Conservation (phyloP, 192 early-diverging fungal species). For the Coemansia sp. region DNA sequence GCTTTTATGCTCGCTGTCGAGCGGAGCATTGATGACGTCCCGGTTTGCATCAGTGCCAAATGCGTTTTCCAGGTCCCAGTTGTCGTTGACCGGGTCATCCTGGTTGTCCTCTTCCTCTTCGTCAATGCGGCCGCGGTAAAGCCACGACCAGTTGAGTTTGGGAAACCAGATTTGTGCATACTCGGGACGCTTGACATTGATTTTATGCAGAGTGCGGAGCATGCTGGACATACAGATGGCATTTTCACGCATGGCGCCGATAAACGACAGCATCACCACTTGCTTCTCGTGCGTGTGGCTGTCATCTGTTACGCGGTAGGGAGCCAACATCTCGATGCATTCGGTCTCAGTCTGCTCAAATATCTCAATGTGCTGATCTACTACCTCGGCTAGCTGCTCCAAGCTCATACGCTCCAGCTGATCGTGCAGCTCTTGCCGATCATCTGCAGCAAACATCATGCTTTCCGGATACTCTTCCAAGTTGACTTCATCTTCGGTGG, state of each 20-base stretch:
- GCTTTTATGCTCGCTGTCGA: too few species aligned
- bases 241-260: constrained; percentile 40
- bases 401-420: constrained; percentile 15
- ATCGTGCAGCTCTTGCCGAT: constrained; percentile 1
- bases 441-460: constrained; percentile 1
- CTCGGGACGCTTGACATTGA: constrained; percentile 14
- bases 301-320: constrained; percentile 16
- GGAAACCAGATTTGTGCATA: constrained; percentile 41
- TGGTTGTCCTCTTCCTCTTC: constrained; percentile 22
- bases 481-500: not conserved
- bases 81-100: constrained; percentile 11
- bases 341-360: constrained; percentile 22
- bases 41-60: constrained; percentile 3
- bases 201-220: constrained; percentile 19
- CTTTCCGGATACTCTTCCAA: constrained; percentile 2
- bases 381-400: constrained; percentile 16
- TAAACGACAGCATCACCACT: constrained; percentile 37
- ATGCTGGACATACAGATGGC: constrained; percentile 19
- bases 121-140: constrained; percentile 15
- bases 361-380: constrained; percentile 21
- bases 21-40: not conserved
- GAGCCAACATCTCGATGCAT: constrained; percentile 26
- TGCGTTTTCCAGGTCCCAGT: constrained; percentile 33
- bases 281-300: constrained; percentile 18
- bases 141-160: constrained; percentile 31